These are phyloP conservation scores for Bolboschoenus planiculmis DNA, from an alignment of 176 grass and related monocot species.

Conservation along the genomic window DNA sequence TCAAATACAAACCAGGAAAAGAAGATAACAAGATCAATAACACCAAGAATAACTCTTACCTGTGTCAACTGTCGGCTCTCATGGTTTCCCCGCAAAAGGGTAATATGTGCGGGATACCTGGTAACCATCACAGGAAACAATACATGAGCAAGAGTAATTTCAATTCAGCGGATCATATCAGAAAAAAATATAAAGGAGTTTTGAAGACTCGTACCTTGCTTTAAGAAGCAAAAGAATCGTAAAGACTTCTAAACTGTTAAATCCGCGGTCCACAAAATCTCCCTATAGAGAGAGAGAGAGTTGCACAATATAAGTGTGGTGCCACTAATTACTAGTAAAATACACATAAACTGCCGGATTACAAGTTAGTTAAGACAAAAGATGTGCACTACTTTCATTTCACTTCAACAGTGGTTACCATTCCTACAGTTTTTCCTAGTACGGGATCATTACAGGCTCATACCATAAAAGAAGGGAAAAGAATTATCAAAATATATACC, in stretches of 20 bases:
- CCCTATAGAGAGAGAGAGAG: slow-evolving; percentile 32
- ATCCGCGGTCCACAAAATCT: slow-evolving; percentile 98
- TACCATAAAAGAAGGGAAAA: not conserved
- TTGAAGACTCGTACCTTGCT: slow-evolving; percentile 56
- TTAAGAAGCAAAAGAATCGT: slow-evolving; percentile 93
- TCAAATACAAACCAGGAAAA: not conserved
- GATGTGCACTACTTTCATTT: not conserved
- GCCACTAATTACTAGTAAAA: slow-evolving; percentile 9
- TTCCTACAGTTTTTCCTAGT: not conserved
- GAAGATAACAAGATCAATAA: not conserved
- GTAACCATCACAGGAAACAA: not conserved
- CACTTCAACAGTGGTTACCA: not conserved
- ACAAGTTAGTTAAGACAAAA: not conserved
- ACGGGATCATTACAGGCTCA: not conserved
- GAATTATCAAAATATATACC: slow-evolving; percentile 30
- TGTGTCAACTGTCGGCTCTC: slow-evolving; percentile 98
- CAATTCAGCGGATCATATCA: not conserved
- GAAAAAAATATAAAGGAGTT: slow-evolving; percentile 16
- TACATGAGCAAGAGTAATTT: not conserved
- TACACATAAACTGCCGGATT: slow-evolving; percentile 2
- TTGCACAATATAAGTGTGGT: not conserved
- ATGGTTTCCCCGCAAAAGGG: slow-evolving; percentile 96
- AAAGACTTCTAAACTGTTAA: slow-evolving; percentile 98
- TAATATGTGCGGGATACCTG: slow-evolving; percentile 98
- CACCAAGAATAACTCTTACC: slow-evolving; percentile 35